A percentile compares a stretch with the other conserved stretches of the same genome.
Evolutionary conservation across 345 rosid genomes (phyloP).

Genomic region (Theobroma cacao): DNA sequence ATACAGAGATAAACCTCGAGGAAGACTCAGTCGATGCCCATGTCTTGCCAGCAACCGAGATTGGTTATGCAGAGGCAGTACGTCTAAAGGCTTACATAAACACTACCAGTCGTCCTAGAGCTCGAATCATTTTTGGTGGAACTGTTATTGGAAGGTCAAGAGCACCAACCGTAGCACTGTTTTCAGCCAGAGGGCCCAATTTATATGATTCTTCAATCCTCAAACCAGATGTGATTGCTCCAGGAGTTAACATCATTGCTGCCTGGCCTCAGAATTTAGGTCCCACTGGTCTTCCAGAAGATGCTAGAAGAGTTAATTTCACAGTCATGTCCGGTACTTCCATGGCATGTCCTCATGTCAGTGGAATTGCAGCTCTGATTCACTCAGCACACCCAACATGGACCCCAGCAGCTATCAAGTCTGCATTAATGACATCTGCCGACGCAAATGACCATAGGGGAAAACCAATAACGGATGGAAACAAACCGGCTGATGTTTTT

Average conservation of each 20-base stretch:
- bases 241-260: slow-evolving; percentile 93
- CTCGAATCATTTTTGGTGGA: slow-evolving; percentile 66
- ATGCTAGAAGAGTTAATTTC: slow-evolving; percentile 82
- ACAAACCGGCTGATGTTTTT: slow-evolving; percentile 53
- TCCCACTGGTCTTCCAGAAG: slow-evolving; percentile 76
- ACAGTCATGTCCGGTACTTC: slow-evolving; percentile 96
- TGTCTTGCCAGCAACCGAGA: slow-evolving; percentile 70
- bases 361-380: slow-evolving; percentile 76
- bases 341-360: slow-evolving; percentile 96
- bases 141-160: slow-evolving; percentile 63
- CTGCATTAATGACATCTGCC: slow-evolving; percentile 92
- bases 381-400: slow-evolving; percentile 69
- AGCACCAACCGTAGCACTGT: slow-evolving; percentile 84
- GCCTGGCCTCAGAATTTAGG: slow-evolving; percentile 98
- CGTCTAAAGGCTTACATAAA: slow-evolving; percentile 67
- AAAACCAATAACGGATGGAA: slow-evolving; percentile 67
- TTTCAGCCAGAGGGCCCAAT: slow-evolving; percentile 94
- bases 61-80: slow-evolving; percentile 57
- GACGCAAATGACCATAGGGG: slow-evolving; percentile 61
- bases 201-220: slow-evolving; percentile 63
- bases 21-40: slow-evolving; percentile 89
- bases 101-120: slow-evolving; percentile 54
- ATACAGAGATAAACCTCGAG: slow-evolving; percentile 71
- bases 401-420: slow-evolving; percentile 86
- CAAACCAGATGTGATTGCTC: slow-evolving; percentile 90